phyloP scores from a whole-genome alignment of 2,329 filamentous ascomycete genomes.

The Beauveria pseudobassiana region DNA sequence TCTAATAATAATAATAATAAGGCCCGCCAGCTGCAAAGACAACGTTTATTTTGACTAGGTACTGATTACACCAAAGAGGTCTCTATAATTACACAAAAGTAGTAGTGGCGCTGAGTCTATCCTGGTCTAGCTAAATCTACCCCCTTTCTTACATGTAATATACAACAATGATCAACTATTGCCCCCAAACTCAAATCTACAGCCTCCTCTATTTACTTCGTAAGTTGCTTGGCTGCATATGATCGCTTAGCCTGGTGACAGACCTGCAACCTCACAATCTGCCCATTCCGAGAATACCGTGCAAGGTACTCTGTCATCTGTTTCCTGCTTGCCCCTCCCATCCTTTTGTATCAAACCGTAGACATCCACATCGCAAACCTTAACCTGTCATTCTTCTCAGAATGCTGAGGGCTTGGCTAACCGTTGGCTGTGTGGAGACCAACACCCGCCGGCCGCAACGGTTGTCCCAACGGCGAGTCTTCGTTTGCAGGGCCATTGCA shows the following conservation, averaged over 20 bases:
- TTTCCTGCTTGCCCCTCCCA: background rate
- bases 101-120: constrained; percentile 7
- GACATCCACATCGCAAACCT: background rate
- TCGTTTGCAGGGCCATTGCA: background rate
- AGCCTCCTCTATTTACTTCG: background rate
- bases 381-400: background rate
- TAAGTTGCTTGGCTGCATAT: background rate
- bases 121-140: constrained; percentile 5
- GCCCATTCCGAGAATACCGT: background rate
- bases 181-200: background rate
- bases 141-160: background rate
- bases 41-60: background rate
- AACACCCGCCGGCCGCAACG: background rate
- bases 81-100: background rate
- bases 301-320: background rate
- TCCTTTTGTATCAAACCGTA: background rate
- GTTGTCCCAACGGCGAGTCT: background rate
- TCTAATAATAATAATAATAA: background rate
- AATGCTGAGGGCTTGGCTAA: constrained; percentile 2
- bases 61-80: background rate
- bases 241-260: background rate
- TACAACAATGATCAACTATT: background rate
- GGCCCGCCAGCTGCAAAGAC: background rate
- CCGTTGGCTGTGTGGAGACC: background rate
- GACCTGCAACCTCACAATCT: background rate